Conservation (phyloP, 257 asterid species). For the Jaltomata sinuosa region DNA sequence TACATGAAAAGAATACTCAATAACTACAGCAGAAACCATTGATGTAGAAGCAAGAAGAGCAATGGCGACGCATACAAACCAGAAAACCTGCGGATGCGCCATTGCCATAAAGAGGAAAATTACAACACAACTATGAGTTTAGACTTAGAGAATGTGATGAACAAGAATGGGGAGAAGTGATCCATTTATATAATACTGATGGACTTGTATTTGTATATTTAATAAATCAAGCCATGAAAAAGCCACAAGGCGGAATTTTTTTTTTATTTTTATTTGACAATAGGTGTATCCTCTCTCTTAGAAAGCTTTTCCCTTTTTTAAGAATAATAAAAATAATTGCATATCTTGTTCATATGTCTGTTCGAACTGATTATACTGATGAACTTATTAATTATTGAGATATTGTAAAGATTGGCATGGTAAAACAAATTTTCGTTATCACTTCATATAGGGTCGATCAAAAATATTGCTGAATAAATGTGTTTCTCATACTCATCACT, state of each 20-base stretch:
- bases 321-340: no score
- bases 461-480: no score
- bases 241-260: neutral
- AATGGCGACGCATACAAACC: neutral
- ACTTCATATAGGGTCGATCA: no score
- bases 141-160: neutral
- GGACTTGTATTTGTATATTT: neutral
- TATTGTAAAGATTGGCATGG: no score
- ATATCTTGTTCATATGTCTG: no score
- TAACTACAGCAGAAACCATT: neutral
- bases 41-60: neutral
- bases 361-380: no score
- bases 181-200: neutral
- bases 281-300: neutral
- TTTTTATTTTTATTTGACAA: neutral
- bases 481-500: no score
- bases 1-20: neutral
- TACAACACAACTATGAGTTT: neutral
- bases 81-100: neutral
- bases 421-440: no score
- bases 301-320: neutral
- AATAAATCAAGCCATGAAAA: neutral
- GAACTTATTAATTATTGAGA: no score
- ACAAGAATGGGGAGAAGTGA: neutral
- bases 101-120: neutral